phyloP scores from a whole-genome alignment of 805 yeast genomes.

The Saturnispora dispora region DNA sequence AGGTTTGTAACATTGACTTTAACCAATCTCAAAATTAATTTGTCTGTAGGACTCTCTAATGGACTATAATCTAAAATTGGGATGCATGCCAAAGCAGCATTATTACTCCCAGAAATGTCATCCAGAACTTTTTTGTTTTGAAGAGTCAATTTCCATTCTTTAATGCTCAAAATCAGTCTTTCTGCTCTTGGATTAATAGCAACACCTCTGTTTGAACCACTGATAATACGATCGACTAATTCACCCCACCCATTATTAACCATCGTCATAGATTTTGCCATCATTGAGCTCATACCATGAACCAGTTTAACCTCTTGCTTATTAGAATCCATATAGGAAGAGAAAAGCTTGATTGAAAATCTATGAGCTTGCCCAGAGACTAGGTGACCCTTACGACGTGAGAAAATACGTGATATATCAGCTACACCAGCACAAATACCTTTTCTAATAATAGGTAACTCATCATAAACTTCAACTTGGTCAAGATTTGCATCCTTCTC shows the following conservation, averaged over 20 bases:
- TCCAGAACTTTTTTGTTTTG: constrained; percentile 23
- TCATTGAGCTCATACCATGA: constrained; percentile 28
- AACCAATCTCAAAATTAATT: constrained; percentile 52
- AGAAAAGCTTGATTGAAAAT: constrained; percentile 61
- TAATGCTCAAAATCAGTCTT: constrained; percentile 55
- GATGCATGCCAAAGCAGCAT: constrained; percentile 50
- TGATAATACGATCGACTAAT: constrained; percentile 63
- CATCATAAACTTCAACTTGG: constrained; percentile 2
- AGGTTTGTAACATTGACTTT: constrained; percentile 24
- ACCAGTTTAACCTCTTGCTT: constrained; percentile 18
- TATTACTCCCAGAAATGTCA: constrained; percentile 8
- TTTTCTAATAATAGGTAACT: constrained; percentile 39
- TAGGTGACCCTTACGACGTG: constrained; percentile 51
- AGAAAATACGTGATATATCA: constrained; percentile 72
- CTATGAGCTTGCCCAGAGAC: constrained; percentile 59
- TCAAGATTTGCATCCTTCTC: background rate
- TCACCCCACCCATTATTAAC: constrained; percentile 84
- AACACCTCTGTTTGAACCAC: constrained; percentile 66
- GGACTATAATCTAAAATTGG: constrained; percentile 60
- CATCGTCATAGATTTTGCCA: constrained; percentile 28
- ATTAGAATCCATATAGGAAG: constrained; percentile 49
- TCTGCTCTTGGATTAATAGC: constrained; percentile 80
- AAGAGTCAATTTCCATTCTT: constrained; percentile 44
- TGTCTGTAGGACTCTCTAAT: constrained; percentile 47
- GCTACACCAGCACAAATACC: constrained; percentile 87